A percentile compares a stretch with the other conserved stretches of the same genome.
phyloP scores from a whole-genome alignment of 768 basidiomycete species.

The Boletellus emodensis region DNA sequence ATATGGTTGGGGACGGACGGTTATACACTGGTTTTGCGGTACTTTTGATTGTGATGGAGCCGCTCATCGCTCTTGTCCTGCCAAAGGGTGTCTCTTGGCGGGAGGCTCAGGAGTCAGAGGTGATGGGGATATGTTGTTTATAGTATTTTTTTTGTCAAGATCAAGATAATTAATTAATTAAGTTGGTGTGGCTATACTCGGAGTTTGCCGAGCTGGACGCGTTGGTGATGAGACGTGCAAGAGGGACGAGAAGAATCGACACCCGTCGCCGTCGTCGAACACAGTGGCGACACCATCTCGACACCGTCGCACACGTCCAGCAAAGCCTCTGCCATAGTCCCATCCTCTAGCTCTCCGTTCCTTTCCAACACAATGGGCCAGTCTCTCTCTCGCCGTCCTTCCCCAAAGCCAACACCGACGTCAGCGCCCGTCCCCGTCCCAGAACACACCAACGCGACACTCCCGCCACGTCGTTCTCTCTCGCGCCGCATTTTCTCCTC shows the following conservation, averaged over 20 bases:
- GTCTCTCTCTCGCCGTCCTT: conserved; percentile 26
- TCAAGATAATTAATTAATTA: conserved; percentile 7
- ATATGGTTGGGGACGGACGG: conserved; percentile 74
- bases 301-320: conserved; percentile 1
- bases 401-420: conserved; percentile 7
- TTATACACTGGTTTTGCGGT: conserved; percentile 67
- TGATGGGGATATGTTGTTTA: background rate
- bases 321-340: background rate
- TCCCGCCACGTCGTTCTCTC: conserved; percentile 16
- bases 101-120: conserved; percentile 16
- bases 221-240: conserved; percentile 23
- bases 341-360: background rate
- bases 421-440: conserved; percentile 8
- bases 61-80: conserved; percentile 57
- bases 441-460: conserved; percentile 2
- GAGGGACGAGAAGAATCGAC: conserved; percentile 25
- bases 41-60: conserved; percentile 48
- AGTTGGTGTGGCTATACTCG: conserved; percentile 18
- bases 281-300: conserved; percentile 6
- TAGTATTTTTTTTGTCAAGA: background rate
- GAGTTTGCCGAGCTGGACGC: conserved; percentile 21
- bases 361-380: conserved; percentile 26
- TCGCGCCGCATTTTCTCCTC: conserved; percentile 35
- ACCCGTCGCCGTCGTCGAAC: conserved; percentile 11
- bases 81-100: conserved; percentile 62